These are phyloP conservation scores for Quercus gilva DNA, from an alignment of 306 rosid genomes.

Conservation along the genomic window DNA sequence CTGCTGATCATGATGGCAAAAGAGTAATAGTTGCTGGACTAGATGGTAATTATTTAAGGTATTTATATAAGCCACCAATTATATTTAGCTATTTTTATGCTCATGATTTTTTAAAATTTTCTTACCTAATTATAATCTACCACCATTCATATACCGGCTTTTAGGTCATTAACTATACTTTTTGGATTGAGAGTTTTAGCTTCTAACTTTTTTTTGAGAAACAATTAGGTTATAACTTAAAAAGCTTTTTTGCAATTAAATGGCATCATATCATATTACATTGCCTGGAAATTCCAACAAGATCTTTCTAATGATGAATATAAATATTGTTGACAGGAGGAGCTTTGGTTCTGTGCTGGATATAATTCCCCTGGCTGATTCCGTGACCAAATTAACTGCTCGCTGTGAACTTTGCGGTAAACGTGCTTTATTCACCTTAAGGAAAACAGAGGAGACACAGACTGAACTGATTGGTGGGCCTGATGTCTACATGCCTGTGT, in stretches of 20 bases:
- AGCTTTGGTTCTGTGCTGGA: slow-evolving; percentile 76
- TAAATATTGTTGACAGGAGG: slow-evolving; percentile 52
- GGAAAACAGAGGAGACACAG: slow-evolving; percentile 56
- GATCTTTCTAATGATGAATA: slow-evolving; percentile 9
- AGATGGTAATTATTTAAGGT: too few species aligned
- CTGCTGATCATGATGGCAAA: too few species aligned
- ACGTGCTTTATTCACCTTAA: slow-evolving; percentile 29
- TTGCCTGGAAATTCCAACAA: not conserved
- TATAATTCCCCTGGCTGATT: slow-evolving; percentile 27
- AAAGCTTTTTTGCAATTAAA: too few species aligned
- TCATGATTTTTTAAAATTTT: not conserved
- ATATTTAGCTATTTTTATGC: not conserved
- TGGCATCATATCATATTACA: not conserved
- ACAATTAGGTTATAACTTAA: too few species aligned
- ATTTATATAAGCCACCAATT: too few species aligned
- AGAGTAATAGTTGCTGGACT: too few species aligned
- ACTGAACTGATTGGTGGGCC: slow-evolving; percentile 86
- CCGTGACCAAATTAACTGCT: too few species aligned
- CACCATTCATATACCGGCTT: not conserved
- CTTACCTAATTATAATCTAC: not conserved
- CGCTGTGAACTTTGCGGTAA: too few species aligned
- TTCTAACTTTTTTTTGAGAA: too few species aligned
- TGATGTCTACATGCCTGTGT: slow-evolving; percentile 68
- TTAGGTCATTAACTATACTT: too few species aligned
- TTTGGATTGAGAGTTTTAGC: too few species aligned